Evolutionary conservation across 495 filamentous ascomycete genomes (phyloP).

Genomic region (Lophiotrema nucula): DNA sequence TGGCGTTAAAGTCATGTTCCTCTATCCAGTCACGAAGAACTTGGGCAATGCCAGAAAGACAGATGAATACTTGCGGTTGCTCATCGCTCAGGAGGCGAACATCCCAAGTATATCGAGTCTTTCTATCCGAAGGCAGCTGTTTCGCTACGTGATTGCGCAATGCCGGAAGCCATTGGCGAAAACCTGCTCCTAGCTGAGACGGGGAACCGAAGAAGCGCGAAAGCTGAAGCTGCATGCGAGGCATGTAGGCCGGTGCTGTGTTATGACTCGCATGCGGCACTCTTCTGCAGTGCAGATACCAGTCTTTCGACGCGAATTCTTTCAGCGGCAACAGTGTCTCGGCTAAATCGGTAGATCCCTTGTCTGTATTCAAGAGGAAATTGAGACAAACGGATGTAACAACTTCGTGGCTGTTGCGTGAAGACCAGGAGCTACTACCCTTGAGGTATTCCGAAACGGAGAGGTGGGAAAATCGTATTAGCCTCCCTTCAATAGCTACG

Average conservation of each 20-base stretch:
- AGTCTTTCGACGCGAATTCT: not conserved
- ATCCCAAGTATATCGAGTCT: not conserved
- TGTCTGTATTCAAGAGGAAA: not conserved
- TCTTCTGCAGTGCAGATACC: not conserved
- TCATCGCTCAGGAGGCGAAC: not conserved
- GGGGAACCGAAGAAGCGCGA: not conserved
- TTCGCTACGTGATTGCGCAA: no score
- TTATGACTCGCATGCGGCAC: no score
- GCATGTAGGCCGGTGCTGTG: no score
- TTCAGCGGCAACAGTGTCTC: not conserved
- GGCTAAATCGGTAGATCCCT: not conserved
- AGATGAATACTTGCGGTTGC: not conserved
- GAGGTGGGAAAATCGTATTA: not conserved
- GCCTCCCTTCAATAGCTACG: not conserved
- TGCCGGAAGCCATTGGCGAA: no score
- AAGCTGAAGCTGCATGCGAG: no score
- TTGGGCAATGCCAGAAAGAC: not conserved
- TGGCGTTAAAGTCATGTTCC: not conserved
- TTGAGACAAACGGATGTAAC: not conserved
- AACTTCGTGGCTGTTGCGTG: not conserved
- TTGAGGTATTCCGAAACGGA: not conserved
- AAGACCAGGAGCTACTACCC: not conserved
- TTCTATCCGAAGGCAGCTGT: no score
- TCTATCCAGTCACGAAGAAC: not conserved
- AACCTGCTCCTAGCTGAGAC: no score